These are phyloP conservation scores for Populus tremula DNA, from an alignment of 345 rosid species.

Conservation along the genomic window DNA sequence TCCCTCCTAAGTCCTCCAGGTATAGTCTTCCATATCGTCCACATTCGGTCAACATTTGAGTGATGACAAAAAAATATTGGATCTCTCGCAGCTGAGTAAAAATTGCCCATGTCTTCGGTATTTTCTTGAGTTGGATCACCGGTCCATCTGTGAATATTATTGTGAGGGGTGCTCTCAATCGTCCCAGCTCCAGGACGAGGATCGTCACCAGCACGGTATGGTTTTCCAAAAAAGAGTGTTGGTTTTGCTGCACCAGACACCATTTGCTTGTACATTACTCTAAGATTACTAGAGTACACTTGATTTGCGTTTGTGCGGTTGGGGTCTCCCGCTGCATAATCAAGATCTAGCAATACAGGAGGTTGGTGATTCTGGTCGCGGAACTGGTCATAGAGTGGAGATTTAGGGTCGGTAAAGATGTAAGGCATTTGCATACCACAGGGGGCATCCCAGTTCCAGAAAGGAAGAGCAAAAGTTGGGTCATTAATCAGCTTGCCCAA, in stretches of 20 bases:
- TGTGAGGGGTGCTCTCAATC: slow-evolving; percentile 53
- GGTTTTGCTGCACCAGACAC: slow-evolving; percentile 47
- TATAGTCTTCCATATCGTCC: slow-evolving; percentile 56
- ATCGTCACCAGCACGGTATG: slow-evolving; percentile 55
- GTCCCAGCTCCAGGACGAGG: slow-evolving; percentile 51
- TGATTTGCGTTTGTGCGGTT: slow-evolving; percentile 16
- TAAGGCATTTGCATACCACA: slow-evolving; percentile 56
- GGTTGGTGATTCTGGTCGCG: slow-evolving; percentile 45
- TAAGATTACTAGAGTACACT: slow-evolving; percentile 31
- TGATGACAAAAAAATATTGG: slow-evolving; percentile 62
- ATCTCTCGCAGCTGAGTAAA: slow-evolving; percentile 60
- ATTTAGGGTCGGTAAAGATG: slow-evolving; percentile 35
- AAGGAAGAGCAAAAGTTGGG: slow-evolving; percentile 55
- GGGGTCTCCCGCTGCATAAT: slow-evolving; percentile 30
- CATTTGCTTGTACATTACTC: slow-evolving; percentile 62
- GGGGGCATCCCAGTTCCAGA: slow-evolving; percentile 65
- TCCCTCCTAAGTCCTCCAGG: slow-evolving; percentile 43
- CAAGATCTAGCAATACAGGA: slow-evolving; percentile 41
- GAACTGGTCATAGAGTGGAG: slow-evolving; percentile 39
- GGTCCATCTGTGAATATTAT: slow-evolving; percentile 45
- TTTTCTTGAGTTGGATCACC: slow-evolving; percentile 50
- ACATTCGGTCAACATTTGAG: slow-evolving; percentile 56
- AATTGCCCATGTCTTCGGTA: slow-evolving; percentile 57
- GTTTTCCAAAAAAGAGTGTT: slow-evolving; percentile 43
- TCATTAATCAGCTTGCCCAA: slow-evolving; percentile 53